Evolutionary conservation across 2,329 filamentous ascomycete species (phyloP), one percentile per base, ranked within the genome.

Genomic region (Colletotrichum acutatum): DNA sequence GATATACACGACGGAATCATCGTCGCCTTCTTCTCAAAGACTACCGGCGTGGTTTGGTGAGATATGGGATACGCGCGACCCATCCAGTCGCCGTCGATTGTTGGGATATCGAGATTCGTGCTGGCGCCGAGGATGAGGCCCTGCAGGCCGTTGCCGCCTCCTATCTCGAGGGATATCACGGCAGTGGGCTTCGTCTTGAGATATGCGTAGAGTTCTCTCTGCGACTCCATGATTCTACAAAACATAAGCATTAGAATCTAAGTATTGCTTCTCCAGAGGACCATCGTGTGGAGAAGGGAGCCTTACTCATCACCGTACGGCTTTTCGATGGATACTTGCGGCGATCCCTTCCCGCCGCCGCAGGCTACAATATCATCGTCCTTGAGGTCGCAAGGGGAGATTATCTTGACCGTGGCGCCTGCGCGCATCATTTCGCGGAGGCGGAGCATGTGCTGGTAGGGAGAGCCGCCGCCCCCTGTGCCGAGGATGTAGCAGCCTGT

Each of bases 141-240:
- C 73, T 90, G 86, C 19, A 92, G 82, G 0, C 91, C 90, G 75
- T 93, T 93, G 2, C 86, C 87, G 14, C 91, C 91, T 19, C 91
- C 91, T 66, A 93, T 91, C 76, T 93, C 91, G 12, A 68, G 66
- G 6, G 66, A 64, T 9, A 68, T 64, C 4, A 68, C 66, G 34
- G 66, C 66, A 0, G 58, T 92, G 78, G 79, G 78, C 19, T 80
- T 78, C 34, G 84, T 81, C 56, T 86, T 83, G 34, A 87, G 86
- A 14, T 49, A 66, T 56, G 87, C 85, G 79, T 88, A 90, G 5
- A 92, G 82, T 76, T 89, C 88, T 0, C 76, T 75, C 72, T 88
- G 87, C 3, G 86, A 82, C 62, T 89, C 80, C 56, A 86, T 80
- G 76, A 88, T 84, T 78, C 61, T 64, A 6, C 2, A 5, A 49